Base-by-base conservation (phyloP, 768 basidiomycete species). In the Lactarius hatsudake region DNA sequence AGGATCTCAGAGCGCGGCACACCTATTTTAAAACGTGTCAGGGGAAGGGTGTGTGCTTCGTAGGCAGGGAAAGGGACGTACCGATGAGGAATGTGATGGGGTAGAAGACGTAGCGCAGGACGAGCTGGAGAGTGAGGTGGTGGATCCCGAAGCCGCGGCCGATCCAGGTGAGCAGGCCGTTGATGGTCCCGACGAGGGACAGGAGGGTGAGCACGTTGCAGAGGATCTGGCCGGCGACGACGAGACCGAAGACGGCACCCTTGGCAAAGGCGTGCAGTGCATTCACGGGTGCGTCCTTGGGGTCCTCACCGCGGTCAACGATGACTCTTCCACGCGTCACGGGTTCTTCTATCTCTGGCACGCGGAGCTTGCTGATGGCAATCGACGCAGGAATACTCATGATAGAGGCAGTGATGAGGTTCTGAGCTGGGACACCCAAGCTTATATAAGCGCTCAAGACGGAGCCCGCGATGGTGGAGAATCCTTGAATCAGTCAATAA, bases 381-480 rank as follows among this genome's bases (percentile, higher is more conserved):
- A 96, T 95, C 17, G 93, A 94, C 0, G 94, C 95, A 23, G 95
- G 95, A 68, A 97, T 96, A 75, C 89, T 91, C 94, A 96, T 96
- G 66, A 96, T 89, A 9, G 92, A 93, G 6, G 94, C 89, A 2
- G 94, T 95, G 72, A 94, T 81, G 28, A 94, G 81, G 73, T 91
- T 94, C 75, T 89, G 83, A 5, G 91, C 76, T 10, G 91, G 91
- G 38, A 93, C 90, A 45, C 90, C 93, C 70, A 89, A 80, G 69
- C 75, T 79, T 74, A 95, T 90, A 75, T 96, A 96, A 34, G 92
- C 94, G 63, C 84, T 81, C 57, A 97, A 82, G 15, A 97, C 94
- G 40, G 91, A 93, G 53, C 95, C 94, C 63, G 95, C 89, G 71
- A 96, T 96, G 61, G 93, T 95, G 8, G 93, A 91, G 80, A 96